These are phyloP conservation scores for Candida hungchunana DNA, from an alignment of 805 yeast genomes.

Conservation along the genomic window DNA sequence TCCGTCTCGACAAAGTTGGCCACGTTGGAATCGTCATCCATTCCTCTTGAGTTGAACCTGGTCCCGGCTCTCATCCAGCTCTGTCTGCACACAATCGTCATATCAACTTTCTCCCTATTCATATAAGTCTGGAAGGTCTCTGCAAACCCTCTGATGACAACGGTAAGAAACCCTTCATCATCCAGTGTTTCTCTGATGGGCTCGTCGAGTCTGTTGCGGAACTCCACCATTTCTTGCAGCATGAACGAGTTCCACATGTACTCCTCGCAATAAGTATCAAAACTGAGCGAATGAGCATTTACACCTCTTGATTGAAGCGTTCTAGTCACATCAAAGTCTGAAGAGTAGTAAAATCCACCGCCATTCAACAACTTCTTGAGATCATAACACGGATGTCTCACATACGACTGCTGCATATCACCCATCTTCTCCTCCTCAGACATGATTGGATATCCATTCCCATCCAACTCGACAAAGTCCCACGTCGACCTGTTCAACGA, in stretches of 20 bases:
- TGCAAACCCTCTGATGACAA: slow-evolving; percentile 94
- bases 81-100: slow-evolving; percentile 87
- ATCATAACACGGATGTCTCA: slow-evolving; percentile 69
- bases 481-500: slow-evolving; percentile 67
- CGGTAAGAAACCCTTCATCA: slow-evolving; percentile 75
- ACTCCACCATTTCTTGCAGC: slow-evolving; percentile 53
- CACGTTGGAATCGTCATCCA: slow-evolving; percentile 91
- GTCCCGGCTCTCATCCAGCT: slow-evolving; percentile 99
- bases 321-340: slow-evolving; percentile 91
- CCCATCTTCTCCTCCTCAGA: slow-evolving; percentile 32
- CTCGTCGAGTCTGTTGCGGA: slow-evolving; percentile 64
- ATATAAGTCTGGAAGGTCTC: slow-evolving; percentile 54
- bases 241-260: slow-evolving; percentile 97
- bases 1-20: slow-evolving; percentile 97
- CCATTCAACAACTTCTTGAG: slow-evolving; percentile 71
- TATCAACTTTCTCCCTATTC: slow-evolving; percentile 36
- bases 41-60: slow-evolving; percentile 89
- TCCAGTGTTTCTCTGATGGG: slow-evolving; percentile 60
- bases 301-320: slow-evolving; percentile 74
- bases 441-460: slow-evolving; percentile 59
- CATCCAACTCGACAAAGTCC: slow-evolving; percentile 73
- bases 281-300: slow-evolving; percentile 26
- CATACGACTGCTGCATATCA: slow-evolving; percentile 10
- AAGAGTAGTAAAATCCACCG: slow-evolving; percentile 90
- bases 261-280: slow-evolving; percentile 67